Percentiles rank a stretch among this genome's conserved stretches.
These are phyloP conservation scores for Coemansia sp. DNA, from an alignment of 192 early-diverging fungal genomes.

Conservation along the genomic window DNA sequence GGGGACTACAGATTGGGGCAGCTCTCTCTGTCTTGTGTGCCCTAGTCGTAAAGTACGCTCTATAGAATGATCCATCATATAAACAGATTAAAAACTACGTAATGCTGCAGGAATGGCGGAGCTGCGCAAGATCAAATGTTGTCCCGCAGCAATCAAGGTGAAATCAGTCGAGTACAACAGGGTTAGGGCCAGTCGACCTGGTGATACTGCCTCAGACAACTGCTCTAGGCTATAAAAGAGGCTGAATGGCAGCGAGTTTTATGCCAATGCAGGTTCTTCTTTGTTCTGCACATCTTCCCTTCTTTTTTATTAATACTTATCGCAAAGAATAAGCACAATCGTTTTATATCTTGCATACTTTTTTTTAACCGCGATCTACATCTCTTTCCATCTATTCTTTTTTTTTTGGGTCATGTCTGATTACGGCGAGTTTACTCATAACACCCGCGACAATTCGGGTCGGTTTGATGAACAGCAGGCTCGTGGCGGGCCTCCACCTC, in stretches of 20 bases:
- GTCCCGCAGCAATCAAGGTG: not conserved
- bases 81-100: not conserved
- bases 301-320: not conserved
- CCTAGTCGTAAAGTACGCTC: not conserved
- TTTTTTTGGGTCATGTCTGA: conserved; percentile 10
- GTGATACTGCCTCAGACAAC: not conserved
- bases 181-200: not conserved
- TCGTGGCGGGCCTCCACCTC: conserved; percentile 1
- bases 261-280: not conserved
- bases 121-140: not conserved
- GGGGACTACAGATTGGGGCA: not conserved
- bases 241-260: not conserved
- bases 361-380: not conserved
- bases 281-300: not conserved
- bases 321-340: not conserved
- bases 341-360: not conserved
- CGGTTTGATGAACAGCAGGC: not conserved
- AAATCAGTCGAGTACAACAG: not conserved
- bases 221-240: not conserved
- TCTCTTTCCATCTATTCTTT: not conserved
- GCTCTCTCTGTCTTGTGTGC: not conserved
- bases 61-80: not conserved
- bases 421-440: conserved; percentile 12
- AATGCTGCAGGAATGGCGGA: not conserved
- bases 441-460: not conserved